Base-by-base conservation (phyloP, 106 monocot species). In the Dendrobium huoshanense region DNA sequence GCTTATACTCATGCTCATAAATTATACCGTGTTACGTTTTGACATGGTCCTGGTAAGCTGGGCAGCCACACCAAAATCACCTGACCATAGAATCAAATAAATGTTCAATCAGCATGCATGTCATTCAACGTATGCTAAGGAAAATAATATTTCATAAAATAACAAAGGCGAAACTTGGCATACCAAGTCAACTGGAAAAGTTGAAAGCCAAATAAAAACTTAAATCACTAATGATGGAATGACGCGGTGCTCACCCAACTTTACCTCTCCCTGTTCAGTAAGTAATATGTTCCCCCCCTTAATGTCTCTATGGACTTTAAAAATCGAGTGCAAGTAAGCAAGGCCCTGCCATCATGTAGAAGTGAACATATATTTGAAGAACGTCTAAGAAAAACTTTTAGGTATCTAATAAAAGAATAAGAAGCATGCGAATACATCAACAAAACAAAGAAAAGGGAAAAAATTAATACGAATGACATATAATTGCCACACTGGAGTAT, bases 1-100 rank as follows among this genome's bases (percentile, higher is more conserved):
- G 2, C 64, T 8, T 65, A 24, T 24, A 72, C 10, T 45, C 44
- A 55, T 11, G 42, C 67, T 67, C 61, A 70, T 44, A 67, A 51
- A 72, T 56, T 41, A 55, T 95, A 99, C 98, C 82, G 98, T 95
- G 80, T 99, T 99, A 59, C 98, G 98, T 80, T 99, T 99, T 80
- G 98, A 99, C 98, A 99, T 99, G 17, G 98, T 99, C 85, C 98
- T 89, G 2, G 98, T 99, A 77, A 99, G 93, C 80, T 99, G 95
- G 42, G 98, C 98, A 88, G 98, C 98, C 79, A 99, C 95, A 83
- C 98, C 98, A 90, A 99, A 99, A 87, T 99, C 98, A 87, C 98
- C 98, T 99, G 80, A 79, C 70, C 45, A 79, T 85, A 86, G 25
- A 8, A 82, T 73, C 54, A 80, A 18, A 82, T 24, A 80, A 65